These are phyloP conservation scores for Saccharomyces hybrid DNA, from an alignment of 1,139 yeast species.

Conservation along the genomic window DNA sequence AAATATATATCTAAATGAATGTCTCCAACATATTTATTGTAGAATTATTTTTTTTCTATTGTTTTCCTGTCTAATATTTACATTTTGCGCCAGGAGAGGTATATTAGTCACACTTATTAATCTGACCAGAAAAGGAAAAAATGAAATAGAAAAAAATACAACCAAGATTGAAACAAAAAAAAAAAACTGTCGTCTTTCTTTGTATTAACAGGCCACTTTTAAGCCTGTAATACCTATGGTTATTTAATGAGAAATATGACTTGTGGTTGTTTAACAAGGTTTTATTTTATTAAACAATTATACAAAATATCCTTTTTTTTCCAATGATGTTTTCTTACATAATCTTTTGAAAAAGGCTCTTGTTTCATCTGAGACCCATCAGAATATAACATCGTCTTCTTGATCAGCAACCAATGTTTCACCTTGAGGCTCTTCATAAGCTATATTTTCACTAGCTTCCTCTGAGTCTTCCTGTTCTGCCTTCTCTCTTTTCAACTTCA, in stretches of 20 bases:
- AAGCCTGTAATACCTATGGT: neutral
- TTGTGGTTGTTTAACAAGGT: neutral
- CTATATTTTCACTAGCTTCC: conserved; percentile 2
- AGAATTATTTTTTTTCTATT: neutral
- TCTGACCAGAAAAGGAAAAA: neutral
- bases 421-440: conserved; percentile 13
- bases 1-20: neutral
- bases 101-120: neutral
- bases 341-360: neutral
- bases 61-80: neutral
- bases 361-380: conserved; percentile 5
- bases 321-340: neutral
- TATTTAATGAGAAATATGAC: neutral
- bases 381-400: conserved; percentile 46
- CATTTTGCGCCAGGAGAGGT: neutral
- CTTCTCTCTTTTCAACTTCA: conserved; percentile 24
- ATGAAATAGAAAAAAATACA: neutral
- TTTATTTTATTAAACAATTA: neutral
- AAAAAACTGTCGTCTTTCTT: neutral
- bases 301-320: neutral
- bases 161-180: neutral
- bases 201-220: neutral
- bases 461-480: conserved; percentile 11
- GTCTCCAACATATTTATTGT: neutral
- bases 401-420: conserved; percentile 36